Evolutionary conservation across 768 basidiomycete genomes (phyloP).

Genomic region (Suillus clintonianus): DNA sequence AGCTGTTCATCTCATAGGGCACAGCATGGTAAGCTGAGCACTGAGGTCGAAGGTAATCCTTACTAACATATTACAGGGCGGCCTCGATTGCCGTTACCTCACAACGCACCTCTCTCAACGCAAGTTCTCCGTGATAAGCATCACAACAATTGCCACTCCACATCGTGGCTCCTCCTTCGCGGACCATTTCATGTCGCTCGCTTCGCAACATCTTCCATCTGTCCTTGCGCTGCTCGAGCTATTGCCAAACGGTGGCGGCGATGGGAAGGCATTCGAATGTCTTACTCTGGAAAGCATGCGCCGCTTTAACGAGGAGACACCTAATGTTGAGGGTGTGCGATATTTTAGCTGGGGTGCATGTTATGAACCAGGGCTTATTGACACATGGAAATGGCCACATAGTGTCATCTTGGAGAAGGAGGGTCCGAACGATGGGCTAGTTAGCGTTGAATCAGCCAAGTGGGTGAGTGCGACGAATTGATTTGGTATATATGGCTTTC

Average conservation of each 20-base stretch:
- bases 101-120: conserved; percentile 79
- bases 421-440: conserved; percentile 93
- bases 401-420: conserved; percentile 82
- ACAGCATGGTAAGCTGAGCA: conserved; percentile 62
- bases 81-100: conserved; percentile 89
- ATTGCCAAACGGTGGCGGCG: conserved; percentile 90
- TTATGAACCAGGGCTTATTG: conserved; percentile 86
- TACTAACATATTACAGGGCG: conserved; percentile 59
- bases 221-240: conserved; percentile 77
- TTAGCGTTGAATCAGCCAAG: conserved; percentile 82
- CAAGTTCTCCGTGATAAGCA: conserved; percentile 77
- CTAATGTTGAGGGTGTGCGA: conserved; percentile 73
- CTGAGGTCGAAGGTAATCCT: background rate
- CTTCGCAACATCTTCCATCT: conserved; percentile 63
- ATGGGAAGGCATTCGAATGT: conserved; percentile 90
- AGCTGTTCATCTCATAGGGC: conserved; percentile 88
- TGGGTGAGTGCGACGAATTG: conserved; percentile 53
- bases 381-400: conserved; percentile 84
- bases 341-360: conserved; percentile 97
- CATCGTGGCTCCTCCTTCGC: conserved; percentile 95
- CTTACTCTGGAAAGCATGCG: conserved; percentile 86
- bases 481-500: background rate
- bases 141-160: conserved; percentile 95
- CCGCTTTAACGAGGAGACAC: conserved; percentile 84
- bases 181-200: conserved; percentile 84